Conservation (phyloP, 2,329 filamentous ascomycete genomes). For the Hypoxylon sp. region DNA sequence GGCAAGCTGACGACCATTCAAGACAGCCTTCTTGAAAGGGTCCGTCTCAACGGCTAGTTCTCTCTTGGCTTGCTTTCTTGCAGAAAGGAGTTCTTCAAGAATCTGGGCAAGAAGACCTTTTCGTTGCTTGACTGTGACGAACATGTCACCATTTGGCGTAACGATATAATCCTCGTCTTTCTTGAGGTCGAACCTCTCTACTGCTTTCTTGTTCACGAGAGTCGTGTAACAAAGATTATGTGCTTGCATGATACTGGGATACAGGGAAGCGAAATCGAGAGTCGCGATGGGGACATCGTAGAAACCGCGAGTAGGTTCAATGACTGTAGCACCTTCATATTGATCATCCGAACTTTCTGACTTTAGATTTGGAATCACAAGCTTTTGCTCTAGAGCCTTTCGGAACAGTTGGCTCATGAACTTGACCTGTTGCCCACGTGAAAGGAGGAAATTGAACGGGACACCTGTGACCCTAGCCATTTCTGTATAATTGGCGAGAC, state of each 20-base stretch:
- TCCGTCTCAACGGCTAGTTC: slow-evolving; percentile 92
- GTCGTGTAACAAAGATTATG: slow-evolving; percentile 99
- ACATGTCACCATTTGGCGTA: slow-evolving; percentile 94
- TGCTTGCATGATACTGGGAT: slow-evolving; percentile 98
- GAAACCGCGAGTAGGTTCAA: slow-evolving; percentile 93
- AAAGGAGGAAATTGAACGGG: slow-evolving; percentile 93
- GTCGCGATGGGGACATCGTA: slow-evolving; percentile 97
- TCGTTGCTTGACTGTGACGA: slow-evolving; percentile 87
- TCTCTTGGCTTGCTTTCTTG: slow-evolving; percentile 94
- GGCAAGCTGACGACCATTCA: slow-evolving; percentile 96
- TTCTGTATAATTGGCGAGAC: slow-evolving; percentile 98
- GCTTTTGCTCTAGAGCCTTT: slow-evolving; percentile 91
- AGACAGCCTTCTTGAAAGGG: slow-evolving; percentile 95
- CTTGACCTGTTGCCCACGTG: slow-evolving; percentile 95
- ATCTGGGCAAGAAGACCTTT: slow-evolving; percentile 96
- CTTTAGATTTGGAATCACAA: slow-evolving; percentile 91
- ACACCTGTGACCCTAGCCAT: slow-evolving; percentile 99
- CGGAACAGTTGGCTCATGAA: slow-evolving; percentile 98
- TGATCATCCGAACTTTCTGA: slow-evolving; percentile 83
- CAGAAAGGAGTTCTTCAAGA: slow-evolving; percentile 91
- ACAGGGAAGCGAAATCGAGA: slow-evolving; percentile 97
- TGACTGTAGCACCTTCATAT: slow-evolving; percentile 98
- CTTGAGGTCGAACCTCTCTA: slow-evolving; percentile 82
- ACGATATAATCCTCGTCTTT: slow-evolving; percentile 97
- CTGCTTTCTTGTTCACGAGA: slow-evolving; percentile 81